Percentiles rank a stretch among this genome's conserved stretches.
phyloP scores from a whole-genome alignment of 257 asterid species.

The Nicotiana sylvestris region DNA sequence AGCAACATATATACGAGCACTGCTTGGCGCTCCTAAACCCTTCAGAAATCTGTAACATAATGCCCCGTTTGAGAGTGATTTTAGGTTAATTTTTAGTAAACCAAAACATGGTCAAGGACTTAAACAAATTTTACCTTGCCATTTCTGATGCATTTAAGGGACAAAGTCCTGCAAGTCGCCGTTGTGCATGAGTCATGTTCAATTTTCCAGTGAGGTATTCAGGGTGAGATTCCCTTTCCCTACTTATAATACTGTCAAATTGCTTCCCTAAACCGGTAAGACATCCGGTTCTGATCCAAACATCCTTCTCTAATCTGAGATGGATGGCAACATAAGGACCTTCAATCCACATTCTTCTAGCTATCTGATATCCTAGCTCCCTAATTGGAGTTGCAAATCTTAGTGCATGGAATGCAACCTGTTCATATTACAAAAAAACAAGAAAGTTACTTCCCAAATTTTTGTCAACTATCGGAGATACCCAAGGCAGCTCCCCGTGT shows the following conservation, averaged over 20 bases:
- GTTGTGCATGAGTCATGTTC: constrained; percentile 34
- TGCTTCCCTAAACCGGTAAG: constrained; percentile 51
- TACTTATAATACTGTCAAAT: constrained; percentile 33
- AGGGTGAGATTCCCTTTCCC: constrained; percentile 40
- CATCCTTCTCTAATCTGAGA: constrained; percentile 60
- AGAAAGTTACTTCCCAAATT: background rate
- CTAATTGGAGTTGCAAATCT: constrained; percentile 49
- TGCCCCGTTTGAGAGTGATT: background rate
- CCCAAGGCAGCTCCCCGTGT: no score
- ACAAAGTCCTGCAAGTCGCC: constrained; percentile 56
- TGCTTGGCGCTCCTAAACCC: constrained; percentile 44
- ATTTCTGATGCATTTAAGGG: constrained; percentile 55
- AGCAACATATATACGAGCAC: constrained; percentile 40
- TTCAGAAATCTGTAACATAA: constrained; percentile 33
- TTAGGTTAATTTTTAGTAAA: background rate
- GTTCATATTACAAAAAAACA: background rate
- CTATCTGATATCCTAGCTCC: constrained; percentile 45
- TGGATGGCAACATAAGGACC: constrained; percentile 59
- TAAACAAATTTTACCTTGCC: constrained; percentile 27
- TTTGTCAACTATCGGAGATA: background rate
- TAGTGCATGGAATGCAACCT: constrained; percentile 67
- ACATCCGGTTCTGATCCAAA: constrained; percentile 64
- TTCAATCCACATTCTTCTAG: constrained; percentile 64
- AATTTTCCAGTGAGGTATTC: constrained; percentile 47
- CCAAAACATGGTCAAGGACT: background rate